Conservation (phyloP, 768 basidiomycete species). For the Rhodotorula diobovata region DNA sequence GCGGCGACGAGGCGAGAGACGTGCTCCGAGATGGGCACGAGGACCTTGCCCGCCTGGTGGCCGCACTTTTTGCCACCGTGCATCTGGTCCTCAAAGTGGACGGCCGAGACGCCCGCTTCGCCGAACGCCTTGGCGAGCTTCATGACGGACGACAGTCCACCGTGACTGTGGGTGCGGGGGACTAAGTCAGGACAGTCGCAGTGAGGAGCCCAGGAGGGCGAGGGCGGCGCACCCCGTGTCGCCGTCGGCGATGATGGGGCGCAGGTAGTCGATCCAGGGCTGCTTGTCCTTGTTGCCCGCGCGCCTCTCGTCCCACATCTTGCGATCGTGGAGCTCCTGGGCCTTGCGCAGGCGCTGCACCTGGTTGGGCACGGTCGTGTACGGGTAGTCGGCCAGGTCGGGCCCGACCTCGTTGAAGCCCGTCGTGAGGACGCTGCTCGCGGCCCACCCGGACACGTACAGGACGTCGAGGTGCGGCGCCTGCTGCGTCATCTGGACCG, state of each 20-base stretch:
- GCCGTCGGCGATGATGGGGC: constrained; percentile 89
- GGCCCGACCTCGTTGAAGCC: constrained; percentile 88
- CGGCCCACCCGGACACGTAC: constrained; percentile 89
- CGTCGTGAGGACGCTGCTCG: constrained; percentile 75
- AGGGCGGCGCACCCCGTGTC: constrained; percentile 70
- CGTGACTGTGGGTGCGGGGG: constrained; percentile 58
- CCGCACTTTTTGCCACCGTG: constrained; percentile 96
- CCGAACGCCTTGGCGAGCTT: constrained; percentile 90
- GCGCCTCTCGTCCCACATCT: constrained; percentile 81
- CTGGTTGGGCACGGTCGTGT: constrained; percentile 93
- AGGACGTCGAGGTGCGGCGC: constrained; percentile 76
- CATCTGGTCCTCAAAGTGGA: constrained; percentile 90
- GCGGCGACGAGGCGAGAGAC: constrained; percentile 76
- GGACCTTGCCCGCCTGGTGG: constrained; percentile 83
- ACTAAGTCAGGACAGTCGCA: not conserved
- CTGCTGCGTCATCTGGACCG: constrained; percentile 92
- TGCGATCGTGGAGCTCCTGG: constrained; percentile 86
- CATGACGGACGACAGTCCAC: constrained; percentile 88
- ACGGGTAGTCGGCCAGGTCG: constrained; percentile 86
- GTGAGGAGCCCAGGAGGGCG: not conserved
- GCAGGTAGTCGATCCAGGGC: constrained; percentile 78
- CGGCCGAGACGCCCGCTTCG: constrained; percentile 87
- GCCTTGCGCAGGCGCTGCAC: constrained; percentile 86
- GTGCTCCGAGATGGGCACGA: constrained; percentile 85
- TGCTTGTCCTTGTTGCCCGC: constrained; percentile 63